These are phyloP conservation scores for Penicillium sp. DNA, from an alignment of 2,329 filamentous ascomycete species.

Conservation along the genomic window DNA sequence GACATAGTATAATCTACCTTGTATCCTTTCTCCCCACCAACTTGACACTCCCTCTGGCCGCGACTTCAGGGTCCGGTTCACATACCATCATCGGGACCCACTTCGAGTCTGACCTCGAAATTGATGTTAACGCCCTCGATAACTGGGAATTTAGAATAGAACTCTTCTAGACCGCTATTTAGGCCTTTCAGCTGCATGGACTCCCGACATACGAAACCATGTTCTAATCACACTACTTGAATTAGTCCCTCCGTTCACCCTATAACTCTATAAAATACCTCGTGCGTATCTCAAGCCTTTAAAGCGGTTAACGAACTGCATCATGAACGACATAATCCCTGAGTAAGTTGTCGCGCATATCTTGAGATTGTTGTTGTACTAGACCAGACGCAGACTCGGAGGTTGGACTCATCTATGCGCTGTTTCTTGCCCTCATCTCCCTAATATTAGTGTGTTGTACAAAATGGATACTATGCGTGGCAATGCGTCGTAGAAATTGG, in stretches of 20 bases:
- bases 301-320: background rate
- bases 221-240: no score
- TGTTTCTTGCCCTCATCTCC: background rate
- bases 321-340: background rate
- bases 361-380: background rate
- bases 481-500: background rate
- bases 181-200: no score
- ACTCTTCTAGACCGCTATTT: background rate
- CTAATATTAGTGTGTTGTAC: background rate
- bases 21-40: background rate
- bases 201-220: no score
- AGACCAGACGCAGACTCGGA: background rate
- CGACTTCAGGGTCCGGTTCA: background rate
- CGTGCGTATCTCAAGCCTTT: background rate
- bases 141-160: background rate
- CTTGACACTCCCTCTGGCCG: background rate
- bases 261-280: no score
- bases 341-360: background rate
- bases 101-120: background rate
- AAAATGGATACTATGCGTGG: background rate
- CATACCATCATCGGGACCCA: conserved; percentile 18
- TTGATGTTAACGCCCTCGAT: background rate
- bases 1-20: background rate
- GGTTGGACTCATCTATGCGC: background rate
- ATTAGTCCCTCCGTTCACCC: no score